Percentiles rank a stretch among this genome's conserved stretches.
Evolutionary conservation across 2,329 filamentous ascomycete species (phyloP).

Genomic region (Madurella mycetomatis): DNA sequence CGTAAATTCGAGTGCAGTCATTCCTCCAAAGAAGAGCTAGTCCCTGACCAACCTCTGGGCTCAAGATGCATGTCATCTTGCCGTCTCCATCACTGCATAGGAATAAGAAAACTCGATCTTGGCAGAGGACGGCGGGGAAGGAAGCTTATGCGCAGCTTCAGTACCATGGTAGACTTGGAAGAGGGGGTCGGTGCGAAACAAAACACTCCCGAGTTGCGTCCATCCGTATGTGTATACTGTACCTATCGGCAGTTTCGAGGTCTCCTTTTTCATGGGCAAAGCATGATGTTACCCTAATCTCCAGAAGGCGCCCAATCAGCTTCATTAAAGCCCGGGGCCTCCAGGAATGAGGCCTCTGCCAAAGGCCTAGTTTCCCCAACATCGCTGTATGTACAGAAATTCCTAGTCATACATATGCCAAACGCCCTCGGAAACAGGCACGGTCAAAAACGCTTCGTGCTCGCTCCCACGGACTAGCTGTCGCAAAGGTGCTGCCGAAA

Average conservation of each 20-base stretch:
- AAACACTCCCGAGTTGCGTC: neutral
- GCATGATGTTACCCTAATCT: neutral
- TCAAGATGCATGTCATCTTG: neutral
- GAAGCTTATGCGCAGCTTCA: slow-evolving; percentile 1
- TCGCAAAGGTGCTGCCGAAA: neutral
- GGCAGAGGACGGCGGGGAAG: neutral
- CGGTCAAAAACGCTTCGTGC: neutral
- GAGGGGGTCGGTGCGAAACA: neutral
- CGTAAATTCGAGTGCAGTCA: too few species aligned
- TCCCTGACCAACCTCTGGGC: neutral
- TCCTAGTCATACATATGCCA: neutral
- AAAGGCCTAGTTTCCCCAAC: neutral
- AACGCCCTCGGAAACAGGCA: neutral
- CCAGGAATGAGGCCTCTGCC: neutral
- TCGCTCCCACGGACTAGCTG: neutral
- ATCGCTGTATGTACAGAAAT: neutral
- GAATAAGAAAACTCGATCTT: too few species aligned
- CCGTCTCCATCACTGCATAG: neutral
- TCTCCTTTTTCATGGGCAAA: neutral
- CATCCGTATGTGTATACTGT: neutral
- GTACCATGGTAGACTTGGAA: neutral
- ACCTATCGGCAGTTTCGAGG: neutral
- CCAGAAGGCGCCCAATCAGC: neutral
- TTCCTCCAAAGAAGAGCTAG: neutral
- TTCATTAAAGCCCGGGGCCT: neutral